phyloP scores from a whole-genome alignment of 2,329 filamentous ascomycete species.

The Ophiostoma piceae region DNA sequence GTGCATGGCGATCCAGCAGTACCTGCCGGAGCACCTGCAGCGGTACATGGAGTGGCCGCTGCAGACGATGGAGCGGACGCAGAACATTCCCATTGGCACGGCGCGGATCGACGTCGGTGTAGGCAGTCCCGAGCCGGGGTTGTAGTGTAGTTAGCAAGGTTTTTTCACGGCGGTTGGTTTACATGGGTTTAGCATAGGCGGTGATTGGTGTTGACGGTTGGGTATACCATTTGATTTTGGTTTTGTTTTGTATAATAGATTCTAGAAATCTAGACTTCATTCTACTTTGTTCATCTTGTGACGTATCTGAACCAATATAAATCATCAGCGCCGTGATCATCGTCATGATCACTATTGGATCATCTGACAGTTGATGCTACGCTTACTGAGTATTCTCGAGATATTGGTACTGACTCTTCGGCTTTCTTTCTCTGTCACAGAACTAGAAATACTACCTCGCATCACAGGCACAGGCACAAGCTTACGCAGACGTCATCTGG shows the following conservation, averaged over 20 bases:
- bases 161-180: not conserved
- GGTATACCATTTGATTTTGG: not conserved
- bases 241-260: not conserved
- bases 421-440: not conserved
- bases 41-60: slow-evolving; percentile 4
- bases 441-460: not conserved
- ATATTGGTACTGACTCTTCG: not conserved
- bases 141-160: not conserved
- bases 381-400: not conserved
- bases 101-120: not conserved
- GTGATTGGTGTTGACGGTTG: not conserved
- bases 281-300: not conserved
- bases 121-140: not conserved
- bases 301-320: not conserved
- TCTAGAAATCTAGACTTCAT: not conserved
- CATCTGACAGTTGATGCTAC: not conserved
- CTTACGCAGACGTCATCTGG: not conserved
- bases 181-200: not conserved
- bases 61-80: not conserved
- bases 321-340: no score
- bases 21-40: slow-evolving; percentile 4
- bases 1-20: not conserved
- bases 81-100: not conserved
- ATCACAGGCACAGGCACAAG: slow-evolving; percentile 4
- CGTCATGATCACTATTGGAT: no score